Conservation (phyloP, 108 stramenopile genomes). For the Nannochloropsis salina region DNA sequence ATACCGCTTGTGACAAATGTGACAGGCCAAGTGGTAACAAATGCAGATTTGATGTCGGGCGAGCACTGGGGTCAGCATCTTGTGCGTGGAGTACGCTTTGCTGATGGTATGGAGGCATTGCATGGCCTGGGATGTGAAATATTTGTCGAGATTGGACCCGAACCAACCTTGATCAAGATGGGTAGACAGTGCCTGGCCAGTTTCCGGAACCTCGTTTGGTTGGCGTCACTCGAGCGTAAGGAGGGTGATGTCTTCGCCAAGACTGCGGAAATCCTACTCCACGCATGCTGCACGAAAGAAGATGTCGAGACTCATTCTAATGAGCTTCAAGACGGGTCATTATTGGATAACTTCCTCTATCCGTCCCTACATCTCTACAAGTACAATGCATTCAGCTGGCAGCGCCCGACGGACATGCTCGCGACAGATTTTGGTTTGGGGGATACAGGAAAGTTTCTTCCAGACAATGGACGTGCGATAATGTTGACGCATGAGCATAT, state of each 20-base stretch:
- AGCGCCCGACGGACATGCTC: not conserved
- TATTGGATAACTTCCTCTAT: too few species aligned
- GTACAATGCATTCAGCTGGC: not conserved
- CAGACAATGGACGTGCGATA: not conserved
- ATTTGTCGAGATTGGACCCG: conserved; percentile 1
- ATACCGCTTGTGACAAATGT: conserved; percentile 44
- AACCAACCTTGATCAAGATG: not conserved
- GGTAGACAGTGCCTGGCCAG: not conserved
- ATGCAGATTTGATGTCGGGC: conserved; percentile 30
- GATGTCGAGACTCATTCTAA: too few species aligned
- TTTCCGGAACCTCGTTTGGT: conserved; percentile 4
- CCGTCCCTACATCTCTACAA: not conserved
- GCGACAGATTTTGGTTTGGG: not conserved
- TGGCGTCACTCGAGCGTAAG: not conserved
- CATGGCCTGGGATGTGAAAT: not conserved
- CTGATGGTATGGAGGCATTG: conserved; percentile 39
- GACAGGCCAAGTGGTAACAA: conserved; percentile 30
- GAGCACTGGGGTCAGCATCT: conserved; percentile 47
- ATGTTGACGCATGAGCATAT: not conserved
- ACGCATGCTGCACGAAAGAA: too few species aligned
- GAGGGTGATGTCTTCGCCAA: not conserved
- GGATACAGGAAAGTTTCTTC: not conserved
- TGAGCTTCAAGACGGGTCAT: too few species aligned
- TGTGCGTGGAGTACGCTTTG: conserved; percentile 39
- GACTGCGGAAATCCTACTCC: too few species aligned